Evolutionary conservation across 495 filamentous ascomycete genomes (phyloP), one percentile per base, ranked within the genome.

Genomic region (Bathelium albidoporum): DNA sequence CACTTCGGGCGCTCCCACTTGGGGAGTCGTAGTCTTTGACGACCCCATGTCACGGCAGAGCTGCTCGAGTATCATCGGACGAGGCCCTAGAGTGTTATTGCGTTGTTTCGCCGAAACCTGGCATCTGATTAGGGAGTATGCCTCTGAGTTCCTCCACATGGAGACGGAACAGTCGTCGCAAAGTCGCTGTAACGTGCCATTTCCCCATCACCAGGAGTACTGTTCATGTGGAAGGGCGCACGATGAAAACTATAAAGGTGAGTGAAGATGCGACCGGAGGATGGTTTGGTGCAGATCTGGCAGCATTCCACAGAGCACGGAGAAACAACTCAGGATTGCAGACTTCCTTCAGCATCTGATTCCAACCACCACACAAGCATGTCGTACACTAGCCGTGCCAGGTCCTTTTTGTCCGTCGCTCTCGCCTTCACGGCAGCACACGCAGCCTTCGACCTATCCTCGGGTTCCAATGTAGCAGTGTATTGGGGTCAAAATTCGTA

Each of bases 391-490:
- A 12, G 5, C 9, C 5, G 18, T 49, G 14, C 49, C 29, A 11
- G 2, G 74, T 74, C 44, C 71, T 88, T 61, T 83, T n/a, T 24
- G 16, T 11, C 16, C 83, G 20, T 73, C 79, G 43, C 81, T 84
- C 69, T 79, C 77, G 59, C 70, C 89, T 55, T 29, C 24, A 26
- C 11, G 49, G 59, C 89, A 85, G 2, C 70, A 87, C 24, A 85
- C 39, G 68, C 66, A 31, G 60, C 62, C 3, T 73, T 72, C 52
- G 62, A 72, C 62, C 58, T 68, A 9, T 53, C 59, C 22, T 67
- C 71, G 12, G 58, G 20, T 2, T 74, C 66, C 32, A 82, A 82
- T 68, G 66, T 81, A 20, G 79, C 68, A n/a, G 70, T 81, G 14
- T 82, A 82, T 64, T 82, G 76, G 70, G 49, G 49, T 28, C 49